Evolutionary conservation across 176 grass and related monocot genomes (phyloP).

Genomic region (Rhynchospora tenuis): DNA sequence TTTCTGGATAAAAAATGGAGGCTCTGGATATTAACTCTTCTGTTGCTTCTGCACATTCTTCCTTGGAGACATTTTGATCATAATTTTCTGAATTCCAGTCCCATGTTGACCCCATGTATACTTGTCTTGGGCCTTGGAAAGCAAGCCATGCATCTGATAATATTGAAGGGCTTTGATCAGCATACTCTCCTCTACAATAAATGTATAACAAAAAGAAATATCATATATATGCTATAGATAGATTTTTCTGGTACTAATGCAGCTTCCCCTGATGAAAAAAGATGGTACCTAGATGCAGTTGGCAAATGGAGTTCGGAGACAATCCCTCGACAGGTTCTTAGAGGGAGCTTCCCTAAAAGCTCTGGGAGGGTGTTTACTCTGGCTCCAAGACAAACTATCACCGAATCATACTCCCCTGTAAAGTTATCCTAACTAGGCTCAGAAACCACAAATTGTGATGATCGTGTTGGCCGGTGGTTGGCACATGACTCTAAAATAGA

Average conservation of each 20-base stretch:
- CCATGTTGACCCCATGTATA: slow-evolving; percentile 87
- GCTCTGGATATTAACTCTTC: slow-evolving; percentile 70
- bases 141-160: slow-evolving; percentile 88
- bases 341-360: slow-evolving; percentile 73
- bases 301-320: slow-evolving; percentile 67
- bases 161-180: slow-evolving; percentile 63
- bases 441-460: not conserved
- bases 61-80: slow-evolving; percentile 44
- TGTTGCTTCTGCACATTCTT: slow-evolving; percentile 58
- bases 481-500: not conserved
- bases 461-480: not conserved
- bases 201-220: slow-evolving; percentile 5
- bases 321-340: slow-evolving; percentile 73
- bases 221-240: slow-evolving; percentile 8
- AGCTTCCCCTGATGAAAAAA: not conserved
- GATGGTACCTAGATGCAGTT: slow-evolving; percentile 33
- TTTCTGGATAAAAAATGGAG: slow-evolving; percentile 66
- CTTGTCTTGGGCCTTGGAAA: slow-evolving; percentile 54
- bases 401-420: slow-evolving; percentile 75
- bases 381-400: slow-evolving; percentile 85
- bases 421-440: not conserved
- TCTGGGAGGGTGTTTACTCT: slow-evolving; percentile 58
- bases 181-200: slow-evolving; percentile 48
- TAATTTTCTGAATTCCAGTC: slow-evolving; percentile 70
- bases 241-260: not conserved